phyloP scores from a whole-genome alignment of 2,329 filamentous ascomycete species.

The Ophiostoma piceae region DNA sequence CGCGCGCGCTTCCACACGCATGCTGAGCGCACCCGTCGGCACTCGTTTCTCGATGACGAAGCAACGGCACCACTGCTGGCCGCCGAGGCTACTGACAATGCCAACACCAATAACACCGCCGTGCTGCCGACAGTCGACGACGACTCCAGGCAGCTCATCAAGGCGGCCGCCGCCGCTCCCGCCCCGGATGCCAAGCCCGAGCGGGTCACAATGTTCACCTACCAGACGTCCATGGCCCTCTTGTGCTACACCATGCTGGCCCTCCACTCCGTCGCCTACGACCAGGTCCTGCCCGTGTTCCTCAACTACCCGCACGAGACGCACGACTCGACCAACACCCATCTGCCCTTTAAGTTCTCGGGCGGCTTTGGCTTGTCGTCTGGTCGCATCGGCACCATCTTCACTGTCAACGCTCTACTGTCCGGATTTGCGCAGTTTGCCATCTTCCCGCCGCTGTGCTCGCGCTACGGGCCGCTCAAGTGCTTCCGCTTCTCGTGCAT shows the following conservation, averaged over 20 bases:
- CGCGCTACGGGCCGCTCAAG: constrained; percentile 64
- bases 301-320: constrained; percentile 65
- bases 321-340: constrained; percentile 50
- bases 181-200: neutral
- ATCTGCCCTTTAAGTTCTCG: constrained; percentile 72
- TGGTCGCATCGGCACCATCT: constrained; percentile 74
- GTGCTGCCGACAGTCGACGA: constrained; percentile 20
- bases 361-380: constrained; percentile 73
- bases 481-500: constrained; percentile 64
- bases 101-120: neutral
- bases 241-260: constrained; percentile 74
- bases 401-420: constrained; percentile 73
- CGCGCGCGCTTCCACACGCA: constrained; percentile 2
- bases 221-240: constrained; percentile 41
- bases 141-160: constrained; percentile 22
- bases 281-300: constrained; percentile 84
- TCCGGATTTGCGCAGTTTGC: constrained; percentile 83
- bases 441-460: constrained; percentile 71
- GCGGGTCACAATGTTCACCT: constrained; percentile 31
- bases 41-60: constrained; percentile 48
- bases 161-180: neutral
- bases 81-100: constrained; percentile 25
- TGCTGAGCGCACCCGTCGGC: constrained; percentile 25
- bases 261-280: constrained; percentile 76
- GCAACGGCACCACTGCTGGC: constrained; percentile 52